Evolutionary conservation across 2,329 filamentous ascomycete genomes (phyloP).

Genomic region (Colletotrichum brevisporum): DNA sequence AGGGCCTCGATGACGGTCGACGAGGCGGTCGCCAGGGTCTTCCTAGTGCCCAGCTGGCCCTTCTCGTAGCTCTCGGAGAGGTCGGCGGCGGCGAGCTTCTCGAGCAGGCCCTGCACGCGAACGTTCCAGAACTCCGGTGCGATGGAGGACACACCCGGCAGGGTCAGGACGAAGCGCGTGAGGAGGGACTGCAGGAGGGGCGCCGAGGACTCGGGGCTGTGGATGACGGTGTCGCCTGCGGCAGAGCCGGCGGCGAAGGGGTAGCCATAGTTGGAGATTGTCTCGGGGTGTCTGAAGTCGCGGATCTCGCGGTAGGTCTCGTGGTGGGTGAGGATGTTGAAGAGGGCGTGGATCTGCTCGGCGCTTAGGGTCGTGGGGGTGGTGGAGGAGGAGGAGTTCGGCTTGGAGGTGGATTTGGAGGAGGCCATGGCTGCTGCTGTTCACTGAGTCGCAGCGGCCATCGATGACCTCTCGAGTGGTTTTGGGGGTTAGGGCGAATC

Average conservation of each 20-base stretch:
- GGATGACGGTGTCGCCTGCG: constrained; percentile 30
- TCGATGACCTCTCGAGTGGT: neutral
- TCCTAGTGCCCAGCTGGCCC: constrained; percentile 79
- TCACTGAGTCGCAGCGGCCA: neutral
- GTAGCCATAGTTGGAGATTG: constrained; percentile 77
- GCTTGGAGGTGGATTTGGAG: constrained; percentile 7
- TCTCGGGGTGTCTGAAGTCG: constrained; percentile 75
- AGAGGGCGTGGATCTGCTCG: constrained; percentile 66
- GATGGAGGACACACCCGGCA: constrained; percentile 77
- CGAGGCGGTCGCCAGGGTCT: constrained; percentile 80
- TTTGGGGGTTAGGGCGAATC: neutral
- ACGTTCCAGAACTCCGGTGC: constrained; percentile 75
- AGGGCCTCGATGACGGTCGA: constrained; percentile 79
- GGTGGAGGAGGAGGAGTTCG: too few species aligned
- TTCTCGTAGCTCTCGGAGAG: constrained; percentile 88
- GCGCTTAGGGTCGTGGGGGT: constrained; percentile 44
- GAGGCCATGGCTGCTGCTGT: constrained; percentile 23
- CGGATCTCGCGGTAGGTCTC: constrained; percentile 78
- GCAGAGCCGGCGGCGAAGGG: constrained; percentile 66
- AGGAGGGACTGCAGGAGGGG: constrained; percentile 80
- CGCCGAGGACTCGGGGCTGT: constrained; percentile 60
- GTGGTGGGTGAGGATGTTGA: constrained; percentile 72
- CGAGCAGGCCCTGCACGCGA: constrained; percentile 72
- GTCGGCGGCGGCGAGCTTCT: constrained; percentile 75
- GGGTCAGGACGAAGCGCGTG: constrained; percentile 72